These are phyloP conservation scores for Ustilago tritici DNA, from an alignment of 1,284 basidiomycete species.

Conservation along the genomic window DNA sequence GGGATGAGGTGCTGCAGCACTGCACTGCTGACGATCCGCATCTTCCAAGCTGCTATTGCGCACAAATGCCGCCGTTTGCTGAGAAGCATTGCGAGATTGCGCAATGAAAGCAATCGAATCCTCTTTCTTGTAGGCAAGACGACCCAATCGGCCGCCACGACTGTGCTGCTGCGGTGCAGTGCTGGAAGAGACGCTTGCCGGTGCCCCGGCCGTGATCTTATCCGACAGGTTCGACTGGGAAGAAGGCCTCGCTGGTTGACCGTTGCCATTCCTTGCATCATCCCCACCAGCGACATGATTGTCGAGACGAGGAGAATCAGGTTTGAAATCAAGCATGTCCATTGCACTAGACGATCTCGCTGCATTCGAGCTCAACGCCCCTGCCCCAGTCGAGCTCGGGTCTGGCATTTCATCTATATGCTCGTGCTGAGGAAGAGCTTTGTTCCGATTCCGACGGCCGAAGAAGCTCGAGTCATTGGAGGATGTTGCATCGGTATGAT, in stretches of 20 bases:
- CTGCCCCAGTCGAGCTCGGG: not conserved
- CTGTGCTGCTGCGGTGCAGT: constrained; percentile 10
- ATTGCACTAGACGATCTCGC: constrained; percentile 21
- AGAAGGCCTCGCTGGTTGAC: constrained; percentile 21
- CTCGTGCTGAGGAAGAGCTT: constrained; percentile 7
- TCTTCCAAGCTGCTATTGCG: constrained; percentile 13
- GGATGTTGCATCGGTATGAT: constrained; percentile 19
- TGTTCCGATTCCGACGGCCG: constrained; percentile 22
- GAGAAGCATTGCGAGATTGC: constrained; percentile 35
- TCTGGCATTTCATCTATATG: constrained; percentile 10
- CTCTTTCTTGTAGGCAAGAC: constrained; percentile 52
- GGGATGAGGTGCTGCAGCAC: not conserved
- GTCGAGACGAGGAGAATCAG: constrained; percentile 1
- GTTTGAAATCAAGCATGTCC: constrained; percentile 29
- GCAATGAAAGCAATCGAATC: constrained; percentile 44
- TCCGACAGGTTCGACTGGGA: constrained; percentile 34
- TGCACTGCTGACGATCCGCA: not conserved
- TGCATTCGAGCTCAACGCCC: not conserved
- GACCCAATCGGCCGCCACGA: constrained; percentile 41
- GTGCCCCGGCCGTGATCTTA: not conserved
- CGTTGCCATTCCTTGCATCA: not conserved
- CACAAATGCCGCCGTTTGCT: constrained; percentile 10
- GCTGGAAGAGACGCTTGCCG: not conserved
- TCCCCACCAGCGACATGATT: not conserved
- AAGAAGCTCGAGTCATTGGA: constrained; percentile 41